Evolutionary conservation across 164 flowering plant genomes (phyloP).

Genomic region (Stephania cephalantha): DNA sequence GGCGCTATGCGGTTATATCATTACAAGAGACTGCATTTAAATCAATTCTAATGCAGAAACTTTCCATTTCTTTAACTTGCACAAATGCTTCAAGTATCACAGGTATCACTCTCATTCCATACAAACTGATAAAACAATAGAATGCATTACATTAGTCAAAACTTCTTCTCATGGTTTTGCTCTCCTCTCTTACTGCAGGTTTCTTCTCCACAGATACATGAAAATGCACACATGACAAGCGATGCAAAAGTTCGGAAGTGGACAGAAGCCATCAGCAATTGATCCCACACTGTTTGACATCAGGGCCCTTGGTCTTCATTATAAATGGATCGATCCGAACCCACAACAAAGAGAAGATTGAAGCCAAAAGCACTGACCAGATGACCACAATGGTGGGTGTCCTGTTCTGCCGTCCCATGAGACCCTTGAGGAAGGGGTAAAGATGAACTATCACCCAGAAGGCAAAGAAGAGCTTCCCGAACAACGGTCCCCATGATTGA

Average conservation of each 20-base stretch:
- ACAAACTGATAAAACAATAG: conserved; percentile 25
- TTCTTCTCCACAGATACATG: conserved; percentile 10
- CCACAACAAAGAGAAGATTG: conserved; percentile 89
- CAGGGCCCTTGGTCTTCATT: conserved; percentile 76
- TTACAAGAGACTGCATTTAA: neutral
- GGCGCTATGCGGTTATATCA: neutral
- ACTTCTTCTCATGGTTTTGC: conserved; percentile 22
- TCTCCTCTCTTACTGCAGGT: conserved; percentile 18
- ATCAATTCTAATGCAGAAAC: neutral
- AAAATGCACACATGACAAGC: neutral
- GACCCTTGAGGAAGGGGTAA: conserved; percentile 88
- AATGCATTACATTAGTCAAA: conserved; percentile 20
- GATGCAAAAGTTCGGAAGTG: conserved; percentile 5
- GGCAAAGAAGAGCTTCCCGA: conserved; percentile 81
- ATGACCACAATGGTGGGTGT: conserved; percentile 88
- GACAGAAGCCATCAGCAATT: conserved; percentile 44
- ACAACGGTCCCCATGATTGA: conserved; percentile 77
- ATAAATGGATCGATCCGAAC: conserved; percentile 84
- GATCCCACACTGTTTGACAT: conserved; percentile 64
- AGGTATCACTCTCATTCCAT: neutral
- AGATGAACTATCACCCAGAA: conserved; percentile 87
- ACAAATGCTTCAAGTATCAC: neutral
- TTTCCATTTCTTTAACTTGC: neutral
- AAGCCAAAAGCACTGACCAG: conserved; percentile 83
- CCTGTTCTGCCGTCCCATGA: conserved; percentile 84